Percentiles rank a stretch among this genome's conserved stretches.
phyloP scores from a whole-genome alignment of 495 filamentous ascomycete species.

The Talaromyces nanjingensis region DNA sequence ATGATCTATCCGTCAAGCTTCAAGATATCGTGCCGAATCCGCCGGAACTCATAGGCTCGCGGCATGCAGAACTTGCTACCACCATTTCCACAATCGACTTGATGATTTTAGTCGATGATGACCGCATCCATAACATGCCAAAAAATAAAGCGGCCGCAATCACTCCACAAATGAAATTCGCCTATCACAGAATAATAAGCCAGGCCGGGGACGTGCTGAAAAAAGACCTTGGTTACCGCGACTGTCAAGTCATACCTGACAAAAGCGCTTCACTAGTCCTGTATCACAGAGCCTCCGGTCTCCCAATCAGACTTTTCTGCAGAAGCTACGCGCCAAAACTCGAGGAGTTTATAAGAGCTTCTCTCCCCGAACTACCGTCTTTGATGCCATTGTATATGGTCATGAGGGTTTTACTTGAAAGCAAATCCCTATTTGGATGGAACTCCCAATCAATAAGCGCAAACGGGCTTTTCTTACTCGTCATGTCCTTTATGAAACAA shows the following conservation, averaged over 20 bases:
- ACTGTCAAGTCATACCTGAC: background rate
- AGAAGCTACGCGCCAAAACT: constrained; percentile 24
- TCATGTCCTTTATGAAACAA: constrained; percentile 45
- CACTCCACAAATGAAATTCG: constrained; percentile 18
- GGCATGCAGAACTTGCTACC: constrained; percentile 43
- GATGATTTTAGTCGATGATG: constrained; percentile 22
- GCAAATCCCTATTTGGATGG: constrained; percentile 38
- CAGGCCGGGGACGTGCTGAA: constrained; percentile 18
- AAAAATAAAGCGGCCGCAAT: constrained; percentile 27
- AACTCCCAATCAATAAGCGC: constrained; percentile 37
- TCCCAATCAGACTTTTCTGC: constrained; percentile 41
- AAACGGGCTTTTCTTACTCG: constrained; percentile 47
- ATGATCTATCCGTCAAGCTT: constrained; percentile 20
- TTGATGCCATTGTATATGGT: constrained; percentile 42
- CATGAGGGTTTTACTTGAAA: constrained; percentile 41
- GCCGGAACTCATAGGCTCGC: constrained; percentile 44
- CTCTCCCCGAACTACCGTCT: constrained; percentile 40
- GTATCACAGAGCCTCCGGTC: constrained; percentile 37
- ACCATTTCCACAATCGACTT: constrained; percentile 47
- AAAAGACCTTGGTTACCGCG: constrained; percentile 10
- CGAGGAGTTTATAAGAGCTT: constrained; percentile 36
- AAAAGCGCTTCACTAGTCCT: background rate
- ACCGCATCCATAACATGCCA: constrained; percentile 12
- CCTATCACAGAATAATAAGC: constrained; percentile 18
- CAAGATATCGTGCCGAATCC: constrained; percentile 15